phyloP scores from a whole-genome alignment of 106 monocot genomes.

The Platanthera zijinensis region DNA sequence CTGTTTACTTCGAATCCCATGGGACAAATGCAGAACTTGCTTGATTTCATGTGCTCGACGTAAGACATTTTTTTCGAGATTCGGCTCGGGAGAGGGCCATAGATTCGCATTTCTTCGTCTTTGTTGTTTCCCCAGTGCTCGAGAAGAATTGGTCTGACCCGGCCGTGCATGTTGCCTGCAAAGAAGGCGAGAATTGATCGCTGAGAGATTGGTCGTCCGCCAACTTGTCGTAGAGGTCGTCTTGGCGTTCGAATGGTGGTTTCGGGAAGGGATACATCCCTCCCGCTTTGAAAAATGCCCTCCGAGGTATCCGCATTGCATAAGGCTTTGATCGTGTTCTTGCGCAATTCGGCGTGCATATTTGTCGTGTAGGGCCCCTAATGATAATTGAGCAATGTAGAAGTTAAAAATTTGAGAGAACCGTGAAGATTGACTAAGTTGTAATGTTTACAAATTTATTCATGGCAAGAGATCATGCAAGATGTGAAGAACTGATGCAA shows the following conservation, averaged over 20 bases:
- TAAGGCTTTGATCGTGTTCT: constrained; percentile 68
- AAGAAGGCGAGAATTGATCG: constrained; percentile 73
- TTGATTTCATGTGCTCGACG: constrained; percentile 73
- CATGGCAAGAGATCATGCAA: no score
- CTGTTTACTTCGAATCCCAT: constrained; percentile 96
- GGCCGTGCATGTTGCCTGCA: constrained; percentile 81
- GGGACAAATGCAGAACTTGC: constrained; percentile 89
- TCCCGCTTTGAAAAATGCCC: constrained; percentile 61
- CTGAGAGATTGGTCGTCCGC: constrained; percentile 48
- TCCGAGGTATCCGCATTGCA: constrained; percentile 88
- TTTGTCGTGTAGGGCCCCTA: constrained; percentile 78
- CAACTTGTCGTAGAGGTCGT: constrained; percentile 51
- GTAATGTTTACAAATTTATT: no score
- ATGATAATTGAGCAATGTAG: neutral
- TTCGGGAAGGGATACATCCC: constrained; percentile 85
- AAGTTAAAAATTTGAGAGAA: no score
- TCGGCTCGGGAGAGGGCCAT: constrained; percentile 55
- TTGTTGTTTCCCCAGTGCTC: constrained; percentile 46
- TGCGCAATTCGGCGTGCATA: constrained; percentile 42
- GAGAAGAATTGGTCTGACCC: constrained; percentile 62
- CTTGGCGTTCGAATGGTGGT: constrained; percentile 56
- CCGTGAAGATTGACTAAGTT: no score
- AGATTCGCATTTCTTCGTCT: constrained; percentile 67
- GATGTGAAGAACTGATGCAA: no score
- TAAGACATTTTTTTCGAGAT: constrained; percentile 65